Evolutionary conservation across 108 stramenopile genomes (phyloP), one percentile per base, ranked within the genome.

Genomic region (Conticribra guillardii): DNA sequence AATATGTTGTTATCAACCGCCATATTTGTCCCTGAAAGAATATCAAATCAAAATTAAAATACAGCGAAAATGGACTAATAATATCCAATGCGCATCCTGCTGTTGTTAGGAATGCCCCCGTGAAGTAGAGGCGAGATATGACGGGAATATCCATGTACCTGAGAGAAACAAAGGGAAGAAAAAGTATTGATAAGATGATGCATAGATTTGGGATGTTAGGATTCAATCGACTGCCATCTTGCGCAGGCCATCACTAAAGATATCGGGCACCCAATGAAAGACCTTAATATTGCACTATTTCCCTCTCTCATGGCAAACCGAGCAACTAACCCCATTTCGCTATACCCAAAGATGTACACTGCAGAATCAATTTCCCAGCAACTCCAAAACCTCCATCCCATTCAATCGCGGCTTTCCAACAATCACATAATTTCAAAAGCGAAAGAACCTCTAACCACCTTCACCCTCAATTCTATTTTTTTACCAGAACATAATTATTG

Each of bases 131-230:
- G 5, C 97, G 81, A 1, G 96, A 95, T 29, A 99, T 82, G 7
- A 93, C 55, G 17, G 98, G 98, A 41, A 99, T 98, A 26, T 98
- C 97, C 79, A 87, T 89, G 81, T 99, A 99, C 98, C 98, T 89
- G 60, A n/a, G 34, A 3, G 14, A 28, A 37, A 16, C 15, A 53
- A 0, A 23, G 41, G 44, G 7, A 15, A 22, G 31, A 37, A 15
- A 14, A 26, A n/a, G 33, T 18, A 26, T 48, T 46, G 21, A 51
- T 31, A 55, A 32, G 46, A 29, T 3, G 57, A 17, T 41, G 9
- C 21, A 32, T 50, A 31, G 47, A 37, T 34, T 49, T n/a, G n/a
- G 27, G 14, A 29, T 21, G 15, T 34, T 14, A 46, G 45, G 2
- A 8, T 44, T 3, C n/a, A 47, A 48, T 32, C 18, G 48, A 2